Evolutionary conservation across 2,329 filamentous ascomycete genomes (phyloP), one percentile per base, ranked within the genome.

Genomic region (Westerdykella aurantiaca): DNA sequence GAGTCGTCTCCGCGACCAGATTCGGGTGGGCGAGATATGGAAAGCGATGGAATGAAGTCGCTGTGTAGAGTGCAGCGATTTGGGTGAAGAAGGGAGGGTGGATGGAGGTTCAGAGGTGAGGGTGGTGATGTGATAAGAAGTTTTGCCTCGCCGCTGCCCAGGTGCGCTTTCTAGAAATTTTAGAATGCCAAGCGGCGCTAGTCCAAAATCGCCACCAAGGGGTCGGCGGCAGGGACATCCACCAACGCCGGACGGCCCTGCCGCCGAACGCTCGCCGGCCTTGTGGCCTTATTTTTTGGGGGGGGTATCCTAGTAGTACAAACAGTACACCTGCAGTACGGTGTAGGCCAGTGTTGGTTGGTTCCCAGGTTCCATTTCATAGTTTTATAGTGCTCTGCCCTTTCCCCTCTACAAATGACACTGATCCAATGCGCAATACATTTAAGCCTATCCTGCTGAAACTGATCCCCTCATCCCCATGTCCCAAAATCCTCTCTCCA

Each of bases 401-500:
- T 21, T 6, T 21, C 18, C 3, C 18, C 3, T 21, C 18, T 21
- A 21, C 18, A 21, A 21, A 21, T 21, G 3, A 21, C 18, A 21
- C 18, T 21, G 18, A 21, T 21, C 18, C 18, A 3, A 6, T 21
- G 18, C 18, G 6, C 18, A 21, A 6, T 21, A 21, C 3, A 21
- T 21, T 21, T 21, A 21, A 21, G 6, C 18, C 4, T 9, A 29
- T 29, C 25, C 11, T 29, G 25, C 25, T 29, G 11, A 9, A 29
- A 10, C 10, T 2, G 25, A 29, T 29, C 25, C 25, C 11, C 25
- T 48, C 41, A 76, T 54, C 1, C 78, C 80, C 81, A 87, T 86
- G 44, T 85, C 77, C 85, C 85, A 88, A 61, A 88, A 88, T 1
- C 77, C 80, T 50, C 79, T 81, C 66, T 88, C 85, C 76, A 88